Evolutionary conservation across 2,329 filamentous ascomycete species (phyloP).

Genomic region (Alternaria sp.): DNA sequence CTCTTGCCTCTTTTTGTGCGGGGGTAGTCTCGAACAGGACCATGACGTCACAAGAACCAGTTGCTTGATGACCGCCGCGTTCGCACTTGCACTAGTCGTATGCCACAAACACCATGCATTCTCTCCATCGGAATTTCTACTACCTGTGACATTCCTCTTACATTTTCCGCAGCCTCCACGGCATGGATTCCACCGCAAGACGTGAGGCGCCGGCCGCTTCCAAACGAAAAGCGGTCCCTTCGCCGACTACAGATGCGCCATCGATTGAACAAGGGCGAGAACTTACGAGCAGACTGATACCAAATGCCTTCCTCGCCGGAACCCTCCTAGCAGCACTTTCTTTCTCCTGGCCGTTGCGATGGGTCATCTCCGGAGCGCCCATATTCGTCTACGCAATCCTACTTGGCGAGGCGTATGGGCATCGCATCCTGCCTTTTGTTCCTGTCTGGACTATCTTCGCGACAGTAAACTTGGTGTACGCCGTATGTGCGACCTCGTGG

Average conservation of each 20-base stretch:
- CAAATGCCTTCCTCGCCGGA: conserved; percentile 24
- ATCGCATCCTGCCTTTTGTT: conserved; percentile 55
- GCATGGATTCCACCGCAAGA: conserved; percentile 20
- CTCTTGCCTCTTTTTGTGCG: conserved; percentile 13
- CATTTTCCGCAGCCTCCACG: background rate
- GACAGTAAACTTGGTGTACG: conserved; percentile 58
- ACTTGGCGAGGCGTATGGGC: conserved; percentile 46
- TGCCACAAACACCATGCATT: conserved; percentile 11
- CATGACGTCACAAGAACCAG: conserved; percentile 25
- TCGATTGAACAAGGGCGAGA: conserved; percentile 21
- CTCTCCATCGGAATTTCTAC: background rate
- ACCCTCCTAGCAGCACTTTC: conserved; percentile 17
- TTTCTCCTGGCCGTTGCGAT: conserved; percentile 41
- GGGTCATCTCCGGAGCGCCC: conserved; percentile 56
- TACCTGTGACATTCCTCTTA: background rate
- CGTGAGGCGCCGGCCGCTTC: conserved; percentile 14
- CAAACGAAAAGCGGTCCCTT: conserved; percentile 26
- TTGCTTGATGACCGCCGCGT: conserved; percentile 14
- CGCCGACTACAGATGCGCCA: conserved; percentile 7
- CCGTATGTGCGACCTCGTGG: conserved; percentile 62
- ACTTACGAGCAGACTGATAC: conserved; percentile 23
- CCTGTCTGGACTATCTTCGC: conserved; percentile 60
- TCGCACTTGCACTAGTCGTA: conserved; percentile 8
- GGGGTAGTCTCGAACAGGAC: conserved; percentile 2
- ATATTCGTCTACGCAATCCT: conserved; percentile 49